Evolutionary conservation across 2,329 filamentous ascomycete genomes (phyloP), one percentile per base, ranked within the genome.

Genomic region (Xylariaceae sp.): DNA sequence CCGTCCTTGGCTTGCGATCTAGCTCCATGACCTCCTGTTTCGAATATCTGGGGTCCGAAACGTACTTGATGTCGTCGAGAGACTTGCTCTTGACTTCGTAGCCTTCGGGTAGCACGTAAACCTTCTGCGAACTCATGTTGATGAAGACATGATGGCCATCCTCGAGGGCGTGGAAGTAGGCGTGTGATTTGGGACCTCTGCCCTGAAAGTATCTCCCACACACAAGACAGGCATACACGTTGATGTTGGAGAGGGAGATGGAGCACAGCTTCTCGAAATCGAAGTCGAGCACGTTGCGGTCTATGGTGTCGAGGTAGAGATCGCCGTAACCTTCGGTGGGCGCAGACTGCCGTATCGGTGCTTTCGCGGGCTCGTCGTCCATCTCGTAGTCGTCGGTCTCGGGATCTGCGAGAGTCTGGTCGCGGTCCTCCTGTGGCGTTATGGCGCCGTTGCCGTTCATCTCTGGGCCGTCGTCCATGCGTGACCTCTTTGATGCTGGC

Each of bases 191-290:
- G 14, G 89, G 88, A 0, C 94, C 94, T 62, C 94, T 83, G 48
- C 94, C 94, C 71, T 97, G 91, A 70, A 88, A 99, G 76, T 99
- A 99, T 70, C 90, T 93, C n/a, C 94, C 94, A 70, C 94, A 99
- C 1, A 97, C 89, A 11, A 99, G 82, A 66, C 94, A 99, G 10
- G 94, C 94, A 70, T 99, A 99, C 42, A 99, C 92, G 68, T 99
- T 99, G 75, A 97, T 97, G 69, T 97, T 97, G 45, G 92, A 96
- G 7, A 99, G 81, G 33, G 90, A 96, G 60, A 99, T 81, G 19
- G 93, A 97, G 74, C 94, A 99, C 12, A 97, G 83, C 77, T 99
- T 99, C 70, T 99, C 94, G 69, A 99, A 99, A 72, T 99, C 94
- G 69, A 97, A 97, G 72, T 99, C 94, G 51, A 97, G 85, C 43